Evolutionary conservation across 2,329 filamentous ascomycete species (phyloP), one percentile per base, ranked within the genome.

Genomic region (Cladosporium sp.): DNA sequence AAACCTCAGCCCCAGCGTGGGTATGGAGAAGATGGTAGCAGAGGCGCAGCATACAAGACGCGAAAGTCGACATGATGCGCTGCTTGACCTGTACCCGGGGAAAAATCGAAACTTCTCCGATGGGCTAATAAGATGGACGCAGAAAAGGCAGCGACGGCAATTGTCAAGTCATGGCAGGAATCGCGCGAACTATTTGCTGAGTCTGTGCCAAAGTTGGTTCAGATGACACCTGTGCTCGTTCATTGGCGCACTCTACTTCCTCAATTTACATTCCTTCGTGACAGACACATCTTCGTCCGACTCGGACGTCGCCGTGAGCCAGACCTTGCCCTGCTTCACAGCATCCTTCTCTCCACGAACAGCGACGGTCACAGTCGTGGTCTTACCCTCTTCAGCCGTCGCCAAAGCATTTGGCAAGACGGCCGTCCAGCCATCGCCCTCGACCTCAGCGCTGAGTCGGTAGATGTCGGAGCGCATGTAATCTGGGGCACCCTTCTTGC

Each of bases 381-480:
- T 34, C 28, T 44, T 20, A 19, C 45, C 55, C 13, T 39, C 25
- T 9, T 24, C 17, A 2, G 55, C 55, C 6, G 45, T 35, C 12
- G 55, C 55, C 8, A 57, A 22, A 17, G 45, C 55, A 24, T 51
- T 57, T 6, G 55, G 70, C 15, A 81, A 56, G 56, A 71, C 76
- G 1, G 78, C 74, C 8, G 66, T 69, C 79, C 79, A 82, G 0
- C 80, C 79, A 2, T 72, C 66, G 12, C 74, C 75, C 5, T 76
- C 70, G 3, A 80, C 71, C 48, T 70, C 62, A 0, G 77, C 77
- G 17, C 67, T 71, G n/a, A 82, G 66, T 10, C 78, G 70, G 66
- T 77, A 81, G 25, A 82, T 74, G 45, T 81, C 79, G 1, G 73
- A 75, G 5, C 65, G 68, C 4, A 78, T 63, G 58, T 77, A 77